phyloP scores from a whole-genome alignment of 176 grass and related monocot genomes.

The Rhynchospora pubera region DNA sequence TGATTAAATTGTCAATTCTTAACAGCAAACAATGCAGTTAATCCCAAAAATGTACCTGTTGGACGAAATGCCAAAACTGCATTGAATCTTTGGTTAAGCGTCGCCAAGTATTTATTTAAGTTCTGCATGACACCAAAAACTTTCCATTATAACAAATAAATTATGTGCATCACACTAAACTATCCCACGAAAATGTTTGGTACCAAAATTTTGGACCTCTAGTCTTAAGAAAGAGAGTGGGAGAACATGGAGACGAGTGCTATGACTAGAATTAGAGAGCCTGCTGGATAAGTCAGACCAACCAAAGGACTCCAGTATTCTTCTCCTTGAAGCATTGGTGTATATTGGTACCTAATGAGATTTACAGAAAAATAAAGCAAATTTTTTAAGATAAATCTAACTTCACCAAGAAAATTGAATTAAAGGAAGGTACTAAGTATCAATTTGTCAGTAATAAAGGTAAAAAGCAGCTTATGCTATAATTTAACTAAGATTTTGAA shows the following conservation, averaged over 20 bases:
- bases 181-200: conserved; percentile 12
- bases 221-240: conserved; percentile 51
- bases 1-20: not conserved
- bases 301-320: conserved; percentile 64
- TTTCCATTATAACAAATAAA: not conserved
- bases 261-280: conserved; percentile 44
- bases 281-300: conserved; percentile 54
- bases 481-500: not conserved
- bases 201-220: conserved; percentile 36
- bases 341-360: conserved; percentile 52
- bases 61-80: conserved; percentile 63
- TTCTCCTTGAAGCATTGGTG: conserved; percentile 58
- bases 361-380: not conserved
- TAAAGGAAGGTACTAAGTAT: not conserved
- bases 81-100: conserved; percentile 40
- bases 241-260: conserved; percentile 61
- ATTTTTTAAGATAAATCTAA: not conserved
- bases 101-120: conserved; percentile 49
- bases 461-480: not conserved
- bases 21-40: not conserved
- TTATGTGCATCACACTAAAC: conserved; percentile 17
- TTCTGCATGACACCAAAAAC: conserved; percentile 29
- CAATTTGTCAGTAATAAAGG: not conserved
- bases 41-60: conserved; percentile 45
- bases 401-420: not conserved